Base-by-base conservation (phyloP, 2,329 filamentous ascomycete genomes). In the Penicillium glabrum region DNA sequence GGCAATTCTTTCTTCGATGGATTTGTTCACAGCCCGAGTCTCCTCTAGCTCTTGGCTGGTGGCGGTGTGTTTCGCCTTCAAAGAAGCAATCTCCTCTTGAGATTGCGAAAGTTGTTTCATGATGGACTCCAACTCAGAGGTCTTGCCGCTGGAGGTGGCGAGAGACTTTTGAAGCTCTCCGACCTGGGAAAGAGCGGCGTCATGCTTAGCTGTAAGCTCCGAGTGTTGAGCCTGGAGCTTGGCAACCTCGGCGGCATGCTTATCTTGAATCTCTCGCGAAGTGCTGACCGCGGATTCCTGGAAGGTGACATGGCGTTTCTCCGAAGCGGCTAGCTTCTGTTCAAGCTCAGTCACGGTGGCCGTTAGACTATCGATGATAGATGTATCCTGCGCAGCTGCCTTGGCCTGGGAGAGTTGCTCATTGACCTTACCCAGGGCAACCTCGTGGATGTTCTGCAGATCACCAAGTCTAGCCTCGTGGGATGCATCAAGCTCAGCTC, bases 131-230 rank as follows among this genome's bases (percentile, higher is more conserved):
- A 89, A 77, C 48, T 90, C 83, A 71, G 86, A 86, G 77, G 86
- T 86, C 58, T 82, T 78, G 58, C 79, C 83, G 83, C 96, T 95
- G 61, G 91, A 90, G 62, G 92, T 87, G 27, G 89, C 89, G 59
- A 96, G 79, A 33, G 91, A 90, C 66, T 89, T 83, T 56, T 93
- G 91, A 72, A 96, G 95, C 29, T 92, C 89, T 54, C 96, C 90
- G 47, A 96, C 80, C 57, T 88, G 86, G 66, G 74, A 57, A 68
- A 66, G 54, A 60, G 75, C 52, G n/a, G 66, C 63, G 53, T 71
- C 61, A 54, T 68, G 67, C 33, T 73, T 71, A 59, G 69, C 53
- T 46, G 82, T 80, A 53, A 82, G 77, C 41, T 80, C 72, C 50
- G 72, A 73, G 46, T 78, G 77, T 51, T 80, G 77, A 35, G 69